Conservation (phyloP, 1,284 basidiomycete genomes). For the Porogramme epimiltina region DNA sequence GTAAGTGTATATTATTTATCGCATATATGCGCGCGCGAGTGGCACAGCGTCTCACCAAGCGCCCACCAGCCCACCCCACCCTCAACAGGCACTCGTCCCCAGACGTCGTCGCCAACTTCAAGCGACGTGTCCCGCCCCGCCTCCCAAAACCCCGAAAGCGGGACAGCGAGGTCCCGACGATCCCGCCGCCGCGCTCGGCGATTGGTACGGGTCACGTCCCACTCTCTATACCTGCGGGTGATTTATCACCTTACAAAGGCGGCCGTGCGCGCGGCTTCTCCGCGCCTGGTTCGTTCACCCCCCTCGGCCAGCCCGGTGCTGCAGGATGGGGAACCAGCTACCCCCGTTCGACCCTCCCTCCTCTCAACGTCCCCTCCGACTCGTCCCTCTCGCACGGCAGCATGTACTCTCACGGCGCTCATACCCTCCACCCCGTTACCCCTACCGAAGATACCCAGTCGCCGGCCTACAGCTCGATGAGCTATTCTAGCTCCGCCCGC, state of each 20-base stretch:
- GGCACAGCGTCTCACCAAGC: conserved; percentile 14
- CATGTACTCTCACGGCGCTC: conserved; percentile 56
- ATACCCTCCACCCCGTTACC: conserved; percentile 63
- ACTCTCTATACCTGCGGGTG: conserved; percentile 54
- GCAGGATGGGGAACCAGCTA: conserved; percentile 62
- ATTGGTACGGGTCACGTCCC: conserved; percentile 65
- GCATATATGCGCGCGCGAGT: conserved; percentile 4
- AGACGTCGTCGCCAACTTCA: conserved; percentile 88
- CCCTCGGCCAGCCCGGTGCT: conserved; percentile 56
- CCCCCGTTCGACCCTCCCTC: conserved; percentile 69
- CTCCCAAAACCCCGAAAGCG: conserved; percentile 81
- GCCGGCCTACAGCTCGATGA: conserved; percentile 56
- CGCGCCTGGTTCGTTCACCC: conserved; percentile 75
- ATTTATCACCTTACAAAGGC: conserved; percentile 43
- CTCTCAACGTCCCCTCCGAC: conserved; percentile 79
- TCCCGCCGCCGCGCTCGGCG: conserved; percentile 73
- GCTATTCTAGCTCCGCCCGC: conserved; percentile 44
- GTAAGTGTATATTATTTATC: conserved; percentile 51
- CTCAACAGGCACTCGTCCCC: conserved; percentile 85
- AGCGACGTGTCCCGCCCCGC: conserved; percentile 90
- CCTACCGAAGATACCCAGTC: conserved; percentile 67
- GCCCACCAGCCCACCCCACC: conserved; percentile 75
- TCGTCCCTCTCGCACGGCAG: conserved; percentile 49
- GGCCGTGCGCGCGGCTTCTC: conserved; percentile 78
- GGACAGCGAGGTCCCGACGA: conserved; percentile 58